Evolutionary conservation across 306 rosid genomes (phyloP), one percentile per base, ranked within the genome.

Genomic region (Geum urbanum): DNA sequence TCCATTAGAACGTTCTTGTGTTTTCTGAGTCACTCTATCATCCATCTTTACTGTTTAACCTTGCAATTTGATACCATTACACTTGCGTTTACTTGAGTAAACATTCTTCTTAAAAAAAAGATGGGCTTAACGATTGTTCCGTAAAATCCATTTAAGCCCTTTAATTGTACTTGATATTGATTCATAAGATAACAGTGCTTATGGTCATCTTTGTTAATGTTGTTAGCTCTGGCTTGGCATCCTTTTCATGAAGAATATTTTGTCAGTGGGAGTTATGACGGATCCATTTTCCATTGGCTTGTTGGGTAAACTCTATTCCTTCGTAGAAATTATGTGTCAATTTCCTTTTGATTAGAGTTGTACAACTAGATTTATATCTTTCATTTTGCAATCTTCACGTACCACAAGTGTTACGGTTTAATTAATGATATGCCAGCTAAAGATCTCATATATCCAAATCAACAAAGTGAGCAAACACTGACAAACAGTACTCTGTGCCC

Each of bases 231-330:
- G 89, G 97, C 97, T 46, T 94, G 99, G 99, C 99, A 94, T 81
- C 99, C 99, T 8, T 94, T 91, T 75, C 99, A 94, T 73, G 99
- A 94, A 74, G 97, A 94, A 78, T 88, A 94, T 86, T 94, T 94
- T 81, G 99, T 91, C 69, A 94, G 99, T 67, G 99, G 99, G 83
- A 94, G 97, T 82, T 89, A 69, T 72, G 97, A 94, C 44, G 99
- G 99, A 74, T 91, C 99, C 77, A 87, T 94, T 66, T 94, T 84
- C 81, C 99, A 94, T 83, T 94, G 96, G 99, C 91, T 91, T 88
- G 99, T 94, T 51, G 97, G 99, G 99, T 94, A 94, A 67, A 41
- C 53, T 67, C 49, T 19, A 43, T 56, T 48, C 32, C 35, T 46
- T 54, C 10, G 10, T 6, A 45, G 14, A 32, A 35, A 58, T 49